Percentiles rank a stretch among this genome's conserved stretches.
phyloP scores from a whole-genome alignment of 257 asterid genomes.

The Echites panduratus region DNA sequence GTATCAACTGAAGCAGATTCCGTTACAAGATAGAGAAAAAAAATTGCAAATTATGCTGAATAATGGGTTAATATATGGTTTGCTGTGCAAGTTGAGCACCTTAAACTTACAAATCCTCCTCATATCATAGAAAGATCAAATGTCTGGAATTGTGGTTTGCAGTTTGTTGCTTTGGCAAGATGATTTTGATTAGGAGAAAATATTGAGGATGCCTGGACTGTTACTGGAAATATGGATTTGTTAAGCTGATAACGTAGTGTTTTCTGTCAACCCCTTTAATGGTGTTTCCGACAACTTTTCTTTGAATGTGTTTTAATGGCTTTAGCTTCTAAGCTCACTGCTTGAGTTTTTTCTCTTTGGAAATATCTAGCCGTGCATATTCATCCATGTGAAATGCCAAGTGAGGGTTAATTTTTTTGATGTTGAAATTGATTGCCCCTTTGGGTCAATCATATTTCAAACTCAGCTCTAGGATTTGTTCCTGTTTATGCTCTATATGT shows the following conservation, averaged over 20 bases:
- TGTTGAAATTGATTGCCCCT: neutral
- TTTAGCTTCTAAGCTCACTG: neutral
- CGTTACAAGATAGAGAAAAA: neutral
- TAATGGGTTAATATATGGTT: neutral
- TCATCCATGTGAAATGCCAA: neutral
- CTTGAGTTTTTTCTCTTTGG: neutral
- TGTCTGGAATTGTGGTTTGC: neutral
- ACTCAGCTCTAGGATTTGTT: neutral
- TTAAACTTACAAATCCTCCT: neutral
- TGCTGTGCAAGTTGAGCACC: neutral
- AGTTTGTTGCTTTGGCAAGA: neutral
- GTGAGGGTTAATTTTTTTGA: neutral
- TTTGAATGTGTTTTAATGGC: neutral
- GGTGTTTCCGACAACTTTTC: too few relatives aligned
- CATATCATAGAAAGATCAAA: neutral
- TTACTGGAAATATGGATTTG: neutral
- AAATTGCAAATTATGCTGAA: neutral
- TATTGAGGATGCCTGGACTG: neutral
- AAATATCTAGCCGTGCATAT: neutral
- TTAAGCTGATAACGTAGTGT: neutral
- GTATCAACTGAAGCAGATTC: neutral
- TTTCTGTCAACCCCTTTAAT: neutral
- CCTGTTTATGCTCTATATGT: neutral
- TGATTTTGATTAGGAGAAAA: neutral
- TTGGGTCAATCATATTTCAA: neutral